Evolutionary conservation across 2,329 filamentous ascomycete genomes (phyloP).

Genomic region (Pestalotiopsis fici): DNA sequence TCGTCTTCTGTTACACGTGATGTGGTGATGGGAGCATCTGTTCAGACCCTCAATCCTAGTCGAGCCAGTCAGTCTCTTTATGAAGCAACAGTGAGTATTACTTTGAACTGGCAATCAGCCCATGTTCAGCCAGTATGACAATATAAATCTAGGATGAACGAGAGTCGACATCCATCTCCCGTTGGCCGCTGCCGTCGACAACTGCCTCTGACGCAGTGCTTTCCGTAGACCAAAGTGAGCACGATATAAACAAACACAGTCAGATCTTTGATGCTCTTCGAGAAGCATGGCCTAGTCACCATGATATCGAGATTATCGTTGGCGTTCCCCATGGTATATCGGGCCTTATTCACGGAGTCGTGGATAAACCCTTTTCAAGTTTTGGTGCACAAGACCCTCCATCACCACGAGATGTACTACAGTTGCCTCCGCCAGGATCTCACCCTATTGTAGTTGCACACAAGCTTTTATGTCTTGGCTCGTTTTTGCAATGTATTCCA

Average conservation of each 20-base stretch:
- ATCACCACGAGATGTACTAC: constrained; percentile 16
- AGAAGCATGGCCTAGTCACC: not conserved
- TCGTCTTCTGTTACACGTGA: not conserved
- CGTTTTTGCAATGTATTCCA: constrained; percentile 34
- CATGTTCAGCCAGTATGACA: not conserved
- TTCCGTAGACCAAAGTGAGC: not conserved
- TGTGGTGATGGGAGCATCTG: not conserved
- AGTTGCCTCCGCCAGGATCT: not conserved
- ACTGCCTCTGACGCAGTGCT: not conserved
- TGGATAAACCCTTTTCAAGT: constrained; percentile 18
- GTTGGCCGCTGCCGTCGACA: not conserved
- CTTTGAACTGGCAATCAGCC: not conserved
- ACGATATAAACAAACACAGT: not conserved
- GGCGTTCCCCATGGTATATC: not conserved
- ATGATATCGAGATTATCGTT: not conserved
- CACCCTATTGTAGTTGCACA: constrained; percentile 34
- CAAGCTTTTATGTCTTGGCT: constrained; percentile 38
- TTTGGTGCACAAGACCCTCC: constrained; percentile 7
- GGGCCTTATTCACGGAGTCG: not conserved
- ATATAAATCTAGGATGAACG: not conserved
- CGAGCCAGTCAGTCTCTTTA: not conserved
- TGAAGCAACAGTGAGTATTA: not conserved
- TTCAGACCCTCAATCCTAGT: not conserved
- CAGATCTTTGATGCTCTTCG: not conserved
- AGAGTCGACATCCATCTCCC: not conserved